Percentiles rank a stretch among this genome's conserved stretches.
Conservation (phyloP, 805 yeast genomes). For the Pichia nanzhaoensis region DNA sequence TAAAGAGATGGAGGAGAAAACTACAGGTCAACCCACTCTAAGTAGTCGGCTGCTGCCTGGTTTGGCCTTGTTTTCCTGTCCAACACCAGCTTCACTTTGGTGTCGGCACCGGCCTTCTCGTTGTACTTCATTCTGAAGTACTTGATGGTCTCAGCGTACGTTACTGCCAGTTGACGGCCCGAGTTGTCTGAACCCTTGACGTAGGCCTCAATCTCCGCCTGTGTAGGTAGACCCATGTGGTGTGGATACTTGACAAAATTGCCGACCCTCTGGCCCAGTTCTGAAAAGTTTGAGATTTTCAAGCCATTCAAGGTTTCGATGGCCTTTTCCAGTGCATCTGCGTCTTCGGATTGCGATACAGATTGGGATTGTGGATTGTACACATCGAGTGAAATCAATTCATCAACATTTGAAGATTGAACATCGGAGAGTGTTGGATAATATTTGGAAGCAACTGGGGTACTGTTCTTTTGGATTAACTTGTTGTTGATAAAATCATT, state of each 20-base stretch:
- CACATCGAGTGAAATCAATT: conserved; percentile 29
- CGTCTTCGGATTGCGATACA: conserved; percentile 8
- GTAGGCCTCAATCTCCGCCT: conserved; percentile 53
- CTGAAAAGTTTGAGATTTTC: conserved; percentile 35
- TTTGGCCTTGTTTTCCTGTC: conserved; percentile 48
- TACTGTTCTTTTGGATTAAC: conserved; percentile 38
- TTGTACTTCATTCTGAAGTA: conserved; percentile 49
- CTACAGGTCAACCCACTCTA: conserved; percentile 41
- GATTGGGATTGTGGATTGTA: conserved; percentile 20
- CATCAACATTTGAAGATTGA: conserved; percentile 53
- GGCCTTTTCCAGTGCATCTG: conserved; percentile 15
- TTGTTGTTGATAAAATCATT: conserved; percentile 48
- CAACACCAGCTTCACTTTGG: conserved; percentile 54
- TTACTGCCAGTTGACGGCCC: conserved; percentile 54
- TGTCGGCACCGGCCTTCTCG: conserved; percentile 54
- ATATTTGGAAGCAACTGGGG: conserved; percentile 5
- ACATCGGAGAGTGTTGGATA: conserved; percentile 58
- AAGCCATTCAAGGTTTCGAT: conserved; percentile 27
- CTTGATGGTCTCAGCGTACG: conserved; percentile 58
- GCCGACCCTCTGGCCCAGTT: conserved; percentile 29
- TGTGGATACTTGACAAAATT: conserved; percentile 44
- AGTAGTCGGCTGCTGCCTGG: conserved; percentile 33
- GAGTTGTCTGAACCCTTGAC: conserved; percentile 56
- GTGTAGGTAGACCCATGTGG: conserved; percentile 72
- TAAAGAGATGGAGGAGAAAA: neutral